phyloP scores from a whole-genome alignment of 2,329 filamentous ascomycete genomes.

The Acephala macrosclerotiorum region DNA sequence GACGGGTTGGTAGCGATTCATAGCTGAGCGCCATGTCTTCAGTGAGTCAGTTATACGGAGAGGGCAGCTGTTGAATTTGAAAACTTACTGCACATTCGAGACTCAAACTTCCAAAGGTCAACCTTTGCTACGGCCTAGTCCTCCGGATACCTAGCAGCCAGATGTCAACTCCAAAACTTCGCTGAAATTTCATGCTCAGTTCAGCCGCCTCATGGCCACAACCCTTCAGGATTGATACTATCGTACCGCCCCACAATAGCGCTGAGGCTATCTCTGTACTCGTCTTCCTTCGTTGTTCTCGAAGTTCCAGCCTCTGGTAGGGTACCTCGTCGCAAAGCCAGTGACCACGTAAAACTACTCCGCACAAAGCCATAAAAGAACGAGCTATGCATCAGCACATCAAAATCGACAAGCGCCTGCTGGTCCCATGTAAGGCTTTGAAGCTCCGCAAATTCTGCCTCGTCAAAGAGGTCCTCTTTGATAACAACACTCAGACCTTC shows the following conservation, averaged over 20 bases:
- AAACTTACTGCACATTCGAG: no score
- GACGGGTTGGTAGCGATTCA: no score
- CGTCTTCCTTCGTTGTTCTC: background rate
- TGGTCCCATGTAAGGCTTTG: background rate
- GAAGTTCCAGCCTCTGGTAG: background rate
- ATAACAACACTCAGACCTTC: background rate
- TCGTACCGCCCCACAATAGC: background rate
- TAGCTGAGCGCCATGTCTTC: no score
- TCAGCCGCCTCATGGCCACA: background rate
- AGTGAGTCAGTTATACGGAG: no score
- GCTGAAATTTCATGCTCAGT: no score
- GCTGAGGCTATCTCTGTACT: constrained; percentile 3
- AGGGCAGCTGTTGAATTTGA: no score
- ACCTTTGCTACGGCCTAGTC: no score
- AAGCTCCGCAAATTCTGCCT: background rate
- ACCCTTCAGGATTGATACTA: background rate
- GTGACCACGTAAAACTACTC: background rate
- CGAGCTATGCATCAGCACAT: constrained; percentile 1
- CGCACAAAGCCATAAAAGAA: constrained; percentile 3
- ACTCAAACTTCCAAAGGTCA: no score
- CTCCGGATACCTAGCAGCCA: no score
- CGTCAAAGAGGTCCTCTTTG: background rate
- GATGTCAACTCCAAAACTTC: no score
- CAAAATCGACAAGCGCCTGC: constrained; percentile 1
- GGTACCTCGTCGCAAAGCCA: background rate